Conservation (phyloP, 805 yeast genomes). For the Kodamaea neixiangensis region DNA sequence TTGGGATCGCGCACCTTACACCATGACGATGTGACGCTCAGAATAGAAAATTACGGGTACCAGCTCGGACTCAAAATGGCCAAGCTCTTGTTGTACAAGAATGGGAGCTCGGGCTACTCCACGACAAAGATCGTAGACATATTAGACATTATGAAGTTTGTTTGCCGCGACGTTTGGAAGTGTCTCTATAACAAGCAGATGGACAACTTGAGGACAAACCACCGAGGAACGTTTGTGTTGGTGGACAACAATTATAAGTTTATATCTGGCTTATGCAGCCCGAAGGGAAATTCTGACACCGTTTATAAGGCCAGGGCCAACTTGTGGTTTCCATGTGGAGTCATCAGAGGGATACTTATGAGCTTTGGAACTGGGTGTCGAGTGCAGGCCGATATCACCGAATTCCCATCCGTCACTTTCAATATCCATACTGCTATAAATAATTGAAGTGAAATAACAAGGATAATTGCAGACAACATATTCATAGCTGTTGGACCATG, state of each 20-base stretch:
- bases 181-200: conserved; percentile 79
- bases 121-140: conserved; percentile 55
- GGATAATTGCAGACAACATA: too few relatives aligned
- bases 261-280: conserved; percentile 51
- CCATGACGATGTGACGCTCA: conserved; percentile 53
- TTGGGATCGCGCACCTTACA: conserved; percentile 35
- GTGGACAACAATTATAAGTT: conserved; percentile 66
- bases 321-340: conserved; percentile 73
- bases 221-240: conserved; percentile 79
- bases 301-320: conserved; percentile 47
- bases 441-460: conserved; percentile 24
- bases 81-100: conserved; percentile 47
- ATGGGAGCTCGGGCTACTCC: conserved; percentile 25
- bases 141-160: conserved; percentile 83
- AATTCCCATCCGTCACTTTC: conserved; percentile 70
- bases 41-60: conserved; percentile 73
- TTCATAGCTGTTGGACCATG: too few relatives aligned
- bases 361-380: conserved; percentile 68
- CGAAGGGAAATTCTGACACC: conserved; percentile 46
- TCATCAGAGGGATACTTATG: conserved; percentile 69
- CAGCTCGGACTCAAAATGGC: conserved; percentile 61
- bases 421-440: conserved; percentile 60
- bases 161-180: conserved; percentile 92
- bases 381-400: conserved; percentile 63
- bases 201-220: conserved; percentile 91